Evolutionary conservation across 140 eudicot species (phyloP).

Genomic region (Flaveria floridana): DNA sequence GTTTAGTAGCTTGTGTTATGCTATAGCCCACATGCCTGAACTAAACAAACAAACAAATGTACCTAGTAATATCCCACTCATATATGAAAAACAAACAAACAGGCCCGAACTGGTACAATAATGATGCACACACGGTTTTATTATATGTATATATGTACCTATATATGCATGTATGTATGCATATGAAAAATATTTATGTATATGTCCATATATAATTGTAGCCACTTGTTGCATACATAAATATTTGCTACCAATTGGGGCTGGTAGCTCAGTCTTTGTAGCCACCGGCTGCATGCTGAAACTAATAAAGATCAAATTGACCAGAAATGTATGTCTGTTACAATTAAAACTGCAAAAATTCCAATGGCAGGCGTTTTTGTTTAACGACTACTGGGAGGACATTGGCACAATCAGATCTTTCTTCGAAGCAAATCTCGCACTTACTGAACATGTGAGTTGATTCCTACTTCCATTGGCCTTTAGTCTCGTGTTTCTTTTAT

Average conservation of each 20-base stretch:
- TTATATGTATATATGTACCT: neutral
- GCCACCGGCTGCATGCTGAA: neutral
- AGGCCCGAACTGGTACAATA: no score
- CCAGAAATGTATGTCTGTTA: constrained; percentile 18
- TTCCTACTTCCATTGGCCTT: constrained; percentile 9
- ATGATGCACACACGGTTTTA: neutral
- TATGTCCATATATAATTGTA: no score
- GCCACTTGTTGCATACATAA: no score
- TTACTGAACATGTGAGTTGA: constrained; percentile 83
- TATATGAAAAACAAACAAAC: no score
- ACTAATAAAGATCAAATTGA: neutral
- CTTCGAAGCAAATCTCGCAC: constrained; percentile 94
- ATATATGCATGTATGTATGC: neutral
- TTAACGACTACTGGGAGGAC: constrained; percentile 97
- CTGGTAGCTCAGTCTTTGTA: no score
- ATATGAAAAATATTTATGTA: no score
- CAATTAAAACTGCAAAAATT: constrained; percentile 7
- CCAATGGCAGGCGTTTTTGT: constrained; percentile 76
- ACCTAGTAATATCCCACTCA: no score
- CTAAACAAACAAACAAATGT: neutral
- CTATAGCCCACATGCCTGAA: neutral
- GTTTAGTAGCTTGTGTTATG: neutral
- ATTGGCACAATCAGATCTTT: constrained; percentile 94
- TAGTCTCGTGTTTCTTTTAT: neutral
- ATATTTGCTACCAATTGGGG: no score